Evolutionary conservation across 768 basidiomycete species (phyloP).

Genomic region (Cystofilobasidium capitatum): DNA sequence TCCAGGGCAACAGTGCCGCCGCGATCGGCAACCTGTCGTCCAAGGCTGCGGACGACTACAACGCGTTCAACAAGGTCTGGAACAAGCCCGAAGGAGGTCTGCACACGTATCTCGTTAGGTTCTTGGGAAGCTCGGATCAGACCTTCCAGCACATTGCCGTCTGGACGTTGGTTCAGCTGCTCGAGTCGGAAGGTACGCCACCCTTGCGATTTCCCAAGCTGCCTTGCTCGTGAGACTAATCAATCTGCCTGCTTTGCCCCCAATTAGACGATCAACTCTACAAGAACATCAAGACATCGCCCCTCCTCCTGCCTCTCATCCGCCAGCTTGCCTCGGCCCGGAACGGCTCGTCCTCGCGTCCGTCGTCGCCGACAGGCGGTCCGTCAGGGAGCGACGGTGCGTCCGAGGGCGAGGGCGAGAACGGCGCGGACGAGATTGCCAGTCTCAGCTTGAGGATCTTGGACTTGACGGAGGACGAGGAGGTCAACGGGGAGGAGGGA

Average conservation of each 20-base stretch:
- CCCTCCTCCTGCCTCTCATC: conserved; percentile 72
- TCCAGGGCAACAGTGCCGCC: conserved; percentile 96
- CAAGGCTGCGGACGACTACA: conserved; percentile 58
- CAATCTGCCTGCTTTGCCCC: conserved; percentile 1
- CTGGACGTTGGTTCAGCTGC: conserved; percentile 95
- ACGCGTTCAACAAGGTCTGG: conserved; percentile 96
- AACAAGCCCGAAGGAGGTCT: conserved; percentile 95
- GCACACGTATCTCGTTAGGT: conserved; percentile 86
- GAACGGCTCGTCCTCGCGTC: conserved; percentile 35
- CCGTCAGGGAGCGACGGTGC: conserved; percentile 57
- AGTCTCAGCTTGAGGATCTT: conserved; percentile 72
- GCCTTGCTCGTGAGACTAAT: too few species aligned
- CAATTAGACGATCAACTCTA: conserved; percentile 70
- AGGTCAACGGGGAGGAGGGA: background rate
- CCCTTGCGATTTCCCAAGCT: background rate
- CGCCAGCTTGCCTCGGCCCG: conserved; percentile 54
- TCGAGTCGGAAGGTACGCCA: conserved; percentile 77
- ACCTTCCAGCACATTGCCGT: conserved; percentile 99
- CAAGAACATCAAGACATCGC: conserved; percentile 78
- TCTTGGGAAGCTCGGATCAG: conserved; percentile 83
- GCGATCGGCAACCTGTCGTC: conserved; percentile 95
- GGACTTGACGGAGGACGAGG: conserved; percentile 59
- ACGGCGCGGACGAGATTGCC: conserved; percentile 86
- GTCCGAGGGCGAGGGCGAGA: conserved; percentile 46
- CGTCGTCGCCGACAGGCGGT: conserved; percentile 23